A percentile compares a stretch with the other conserved stretches of the same genome.
Conservation (phyloP, 2,329 filamentous ascomycete genomes). For the Ilyonectria destructans region DNA sequence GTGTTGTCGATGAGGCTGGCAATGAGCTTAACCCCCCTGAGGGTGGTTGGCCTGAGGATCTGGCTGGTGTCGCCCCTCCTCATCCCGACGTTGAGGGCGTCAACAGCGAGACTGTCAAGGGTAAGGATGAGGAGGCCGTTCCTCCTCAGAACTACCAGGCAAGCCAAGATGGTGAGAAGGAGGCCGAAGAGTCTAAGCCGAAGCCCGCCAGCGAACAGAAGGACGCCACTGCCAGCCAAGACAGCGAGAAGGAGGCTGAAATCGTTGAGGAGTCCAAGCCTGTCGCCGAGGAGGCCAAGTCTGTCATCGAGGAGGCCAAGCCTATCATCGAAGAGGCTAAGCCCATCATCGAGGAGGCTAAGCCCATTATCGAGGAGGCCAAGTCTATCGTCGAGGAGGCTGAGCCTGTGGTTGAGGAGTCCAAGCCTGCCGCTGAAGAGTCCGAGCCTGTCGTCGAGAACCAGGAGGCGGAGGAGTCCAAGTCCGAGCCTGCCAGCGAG, state of each 20-base stretch:
- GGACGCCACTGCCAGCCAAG: conserved; percentile 64
- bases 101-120: conserved; percentile 71
- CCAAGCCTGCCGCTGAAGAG: conserved; percentile 55
- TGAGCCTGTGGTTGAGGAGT: conserved; percentile 63
- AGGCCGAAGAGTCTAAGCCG: conserved; percentile 68
- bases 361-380: not conserved
- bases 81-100: conserved; percentile 75
- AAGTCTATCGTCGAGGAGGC: not conserved
- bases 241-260: conserved; percentile 56
- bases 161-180: conserved; percentile 73
- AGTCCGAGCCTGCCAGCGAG: conserved; percentile 76
- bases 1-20: conserved; percentile 84
- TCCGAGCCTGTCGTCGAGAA: conserved; percentile 73
- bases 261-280: not conserved
- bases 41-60: conserved; percentile 58
- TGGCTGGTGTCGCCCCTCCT: conserved; percentile 67
- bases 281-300: conserved; percentile 49
- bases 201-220: conserved; percentile 77
- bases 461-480: conserved; percentile 67
- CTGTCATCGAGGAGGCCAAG: conserved; percentile 61
- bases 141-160: conserved; percentile 61
- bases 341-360: conserved; percentile 75
- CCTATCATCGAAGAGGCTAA: conserved; percentile 58
- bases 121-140: conserved; percentile 54
- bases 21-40: conserved; percentile 77